These are phyloP conservation scores for Lipomyces yamadae DNA, from an alignment of 805 yeast genomes.

Conservation along the genomic window DNA sequence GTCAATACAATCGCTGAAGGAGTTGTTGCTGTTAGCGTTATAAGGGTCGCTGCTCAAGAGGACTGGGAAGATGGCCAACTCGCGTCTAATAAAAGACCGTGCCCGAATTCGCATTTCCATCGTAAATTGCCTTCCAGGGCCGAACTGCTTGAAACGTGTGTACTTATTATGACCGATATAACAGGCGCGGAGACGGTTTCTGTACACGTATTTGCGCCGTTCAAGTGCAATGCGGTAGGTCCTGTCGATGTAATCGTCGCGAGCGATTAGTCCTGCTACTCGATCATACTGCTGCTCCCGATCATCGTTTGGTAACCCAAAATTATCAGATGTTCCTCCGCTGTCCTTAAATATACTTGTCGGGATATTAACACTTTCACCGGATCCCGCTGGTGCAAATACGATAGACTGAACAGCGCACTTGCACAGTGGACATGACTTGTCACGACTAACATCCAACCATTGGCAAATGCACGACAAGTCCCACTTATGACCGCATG, in stretches of 20 bases:
- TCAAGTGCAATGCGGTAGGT: slow-evolving; percentile 11
- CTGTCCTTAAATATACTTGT: not conserved
- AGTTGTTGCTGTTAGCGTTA: not conserved
- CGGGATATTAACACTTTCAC: not conserved
- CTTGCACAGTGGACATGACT: slow-evolving; percentile 32
- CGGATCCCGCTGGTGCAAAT: slow-evolving; percentile 13
- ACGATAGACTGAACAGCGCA: slow-evolving; percentile 11
- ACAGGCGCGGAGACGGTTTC: slow-evolving; percentile 28
- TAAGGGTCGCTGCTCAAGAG: slow-evolving; percentile 12
- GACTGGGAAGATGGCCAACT: slow-evolving; percentile 30
- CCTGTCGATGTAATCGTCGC: slow-evolving; percentile 9
- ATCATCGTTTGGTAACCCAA: not conserved
- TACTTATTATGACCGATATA: slow-evolving; percentile 29
- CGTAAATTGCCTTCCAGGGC: slow-evolving; percentile 2
- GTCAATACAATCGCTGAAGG: not conserved
- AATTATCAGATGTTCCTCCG: not conserved
- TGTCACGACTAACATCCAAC: slow-evolving; percentile 25
- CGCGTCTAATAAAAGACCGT: slow-evolving; percentile 31
- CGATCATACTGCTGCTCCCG: not conserved
- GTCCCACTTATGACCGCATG: slow-evolving; percentile 32
- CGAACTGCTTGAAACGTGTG: slow-evolving; percentile 14
- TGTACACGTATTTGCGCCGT: slow-evolving; percentile 29
- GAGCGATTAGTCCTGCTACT: not conserved
- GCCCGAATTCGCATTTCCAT: slow-evolving; percentile 16
- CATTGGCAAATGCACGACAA: slow-evolving; percentile 29